Evolutionary conservation across 1,139 yeast genomes (phyloP).

Genomic region (Protomyces macrosporus): DNA sequence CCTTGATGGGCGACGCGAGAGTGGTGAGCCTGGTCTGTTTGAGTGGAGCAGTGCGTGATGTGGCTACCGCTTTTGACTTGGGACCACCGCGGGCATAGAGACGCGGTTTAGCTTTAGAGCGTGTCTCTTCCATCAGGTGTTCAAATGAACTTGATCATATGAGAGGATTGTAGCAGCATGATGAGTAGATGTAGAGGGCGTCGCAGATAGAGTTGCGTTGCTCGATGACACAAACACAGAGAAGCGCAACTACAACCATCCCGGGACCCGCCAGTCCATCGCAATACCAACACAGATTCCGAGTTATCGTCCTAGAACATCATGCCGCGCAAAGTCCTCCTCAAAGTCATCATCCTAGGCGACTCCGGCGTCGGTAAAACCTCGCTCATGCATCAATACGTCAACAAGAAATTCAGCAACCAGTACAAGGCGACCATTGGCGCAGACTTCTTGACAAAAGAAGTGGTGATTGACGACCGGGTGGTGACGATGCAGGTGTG

Average conservation of each 20-base stretch:
- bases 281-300: no score
- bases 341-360: constrained; percentile 81
- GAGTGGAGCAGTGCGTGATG: neutral
- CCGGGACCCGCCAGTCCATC: no score
- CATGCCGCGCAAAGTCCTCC: constrained; percentile 55
- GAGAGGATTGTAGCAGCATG: no score
- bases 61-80: neutral
- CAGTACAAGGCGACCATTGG: constrained; percentile 98
- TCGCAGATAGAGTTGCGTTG: no score
- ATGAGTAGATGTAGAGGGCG: no score
- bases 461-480: constrained; percentile 74
- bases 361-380: constrained; percentile 99
- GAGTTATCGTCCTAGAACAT: no score
- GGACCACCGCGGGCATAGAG: neutral
- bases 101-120: no score
- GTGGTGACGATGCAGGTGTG: constrained; percentile 61
- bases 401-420: constrained; percentile 87
- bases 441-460: constrained; percentile 93
- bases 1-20: neutral
- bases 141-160: no score
- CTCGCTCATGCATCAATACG: constrained; percentile 74
- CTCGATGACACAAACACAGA: no score
- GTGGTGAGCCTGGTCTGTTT: neutral
- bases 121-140: no score
- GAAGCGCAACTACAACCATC: no score